Base-by-base conservation (phyloP, 73 alveolate genomes). In the Stentor coeruleus region DNA sequence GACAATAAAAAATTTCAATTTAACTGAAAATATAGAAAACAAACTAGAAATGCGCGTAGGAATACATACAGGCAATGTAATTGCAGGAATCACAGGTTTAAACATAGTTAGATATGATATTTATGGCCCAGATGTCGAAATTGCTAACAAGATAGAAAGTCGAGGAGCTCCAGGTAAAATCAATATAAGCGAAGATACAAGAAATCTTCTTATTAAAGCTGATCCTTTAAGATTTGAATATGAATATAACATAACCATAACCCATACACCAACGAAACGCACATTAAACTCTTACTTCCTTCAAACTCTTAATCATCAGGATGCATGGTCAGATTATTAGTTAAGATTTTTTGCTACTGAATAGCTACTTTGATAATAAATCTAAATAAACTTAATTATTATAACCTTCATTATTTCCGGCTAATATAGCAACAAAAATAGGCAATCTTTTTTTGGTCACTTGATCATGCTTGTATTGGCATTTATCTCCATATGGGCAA, bases 31-130 rank as follows among this genome's bases (percentile, higher is more conserved):
- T 35, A 81, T 74, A 35, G 77, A 85, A 35, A 92, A 92, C 59
- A 88, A 77, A 74, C 84, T 80, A 31, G 90, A 95, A 66, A 95
- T 95, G 99, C 86, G 99, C 77, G 91, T 95, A 11, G 99, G 99
- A 14, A 93, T 95, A 15, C 99, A 95, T 74, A 93, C 98, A 20
- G 99, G 96, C 37, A 15, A 38, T 38, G 15, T 75, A 1, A 1
- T 38, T 15, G 83, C 74, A 36, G 83, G 83, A 2, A 75, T 75
- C 38, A 38, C 37, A 37, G 83, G 83, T 30, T 37, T 38, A 0
- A 75, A 75, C n/a, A 75, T 75, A n/a, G 72, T 75, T 40, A 75
- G 83, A 37, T 75, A 75, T 75, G 83, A 75, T 75, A 75, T 75
- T 40, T 75, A 75, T 75, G 83, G 83, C 15, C 66, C 72, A 37